These are phyloP conservation scores for Chenopodium suecicum DNA, from an alignment of 148 eudicot genomes.

Conservation along the genomic window DNA sequence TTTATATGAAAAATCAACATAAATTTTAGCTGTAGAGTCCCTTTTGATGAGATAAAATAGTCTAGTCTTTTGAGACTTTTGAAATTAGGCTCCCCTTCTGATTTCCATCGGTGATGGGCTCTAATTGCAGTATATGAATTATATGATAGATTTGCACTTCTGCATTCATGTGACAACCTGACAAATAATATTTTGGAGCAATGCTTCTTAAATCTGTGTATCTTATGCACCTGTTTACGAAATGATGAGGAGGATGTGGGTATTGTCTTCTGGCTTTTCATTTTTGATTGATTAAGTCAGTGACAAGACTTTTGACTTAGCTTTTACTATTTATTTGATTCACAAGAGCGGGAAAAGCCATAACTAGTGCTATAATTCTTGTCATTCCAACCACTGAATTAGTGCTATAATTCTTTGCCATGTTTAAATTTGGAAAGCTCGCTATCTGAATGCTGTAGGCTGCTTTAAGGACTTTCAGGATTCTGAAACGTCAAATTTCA, in stretches of 20 bases:
- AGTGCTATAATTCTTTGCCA: neutral
- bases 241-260: neutral
- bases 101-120: neutral
- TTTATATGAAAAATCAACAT: no score
- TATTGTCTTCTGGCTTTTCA: neutral
- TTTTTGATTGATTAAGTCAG: neutral
- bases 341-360: neutral
- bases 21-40: neutral
- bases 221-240: neutral
- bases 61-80: neutral
- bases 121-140: neutral
- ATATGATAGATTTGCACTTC: neutral
- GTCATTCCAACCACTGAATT: no score
- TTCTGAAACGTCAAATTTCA: slow-evolving; percentile 37
- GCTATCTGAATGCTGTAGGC: slow-evolving; percentile 20
- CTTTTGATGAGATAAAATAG: no score
- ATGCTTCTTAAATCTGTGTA: neutral
- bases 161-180: neutral
- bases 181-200: neutral
- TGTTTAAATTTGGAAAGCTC: neutral
- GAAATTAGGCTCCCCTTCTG: neutral
- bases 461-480: slow-evolving; percentile 34
- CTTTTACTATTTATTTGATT: no score
- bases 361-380: neutral
- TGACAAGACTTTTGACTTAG: neutral